A percentile compares a stretch with the other conserved stretches of the same genome.
Conservation (phyloP, 306 rosid species). For the Cajanus cajan region DNA sequence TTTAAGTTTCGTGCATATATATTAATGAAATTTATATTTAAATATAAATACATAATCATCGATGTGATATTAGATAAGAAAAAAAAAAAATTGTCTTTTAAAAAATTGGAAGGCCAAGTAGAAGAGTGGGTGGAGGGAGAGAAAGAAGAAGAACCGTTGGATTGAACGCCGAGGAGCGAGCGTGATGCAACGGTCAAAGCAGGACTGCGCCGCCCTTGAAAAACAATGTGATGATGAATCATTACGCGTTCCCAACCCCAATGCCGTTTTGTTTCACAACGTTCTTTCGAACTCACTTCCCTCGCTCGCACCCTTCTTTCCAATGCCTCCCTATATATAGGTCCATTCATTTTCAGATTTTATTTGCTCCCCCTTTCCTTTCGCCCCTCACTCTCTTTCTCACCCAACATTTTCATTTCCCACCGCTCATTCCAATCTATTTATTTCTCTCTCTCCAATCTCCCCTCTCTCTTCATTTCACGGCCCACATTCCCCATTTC, state of each 20-base stretch:
- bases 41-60: too few relatives aligned
- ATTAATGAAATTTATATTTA: too few relatives aligned
- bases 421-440: neutral
- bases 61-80: too few relatives aligned
- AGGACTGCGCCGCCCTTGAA: conserved; percentile 34
- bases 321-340: neutral
- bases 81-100: too few relatives aligned
- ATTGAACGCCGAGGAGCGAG: neutral
- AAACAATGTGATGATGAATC: neutral
- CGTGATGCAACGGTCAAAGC: conserved; percentile 26
- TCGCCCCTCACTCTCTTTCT: neutral
- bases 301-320: neutral
- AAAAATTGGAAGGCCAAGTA: too few relatives aligned
- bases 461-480: conserved; percentile 20
- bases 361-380: neutral
- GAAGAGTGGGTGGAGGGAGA: neutral
- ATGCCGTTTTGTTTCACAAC: neutral
- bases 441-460: neutral
- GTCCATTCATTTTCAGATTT: neutral
- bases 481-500: conserved; percentile 40
- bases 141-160: neutral
- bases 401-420: neutral
- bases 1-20: too few relatives aligned
- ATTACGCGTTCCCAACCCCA: neutral
- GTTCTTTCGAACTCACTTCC: conserved; percentile 20